Evolutionary conservation across 2,329 filamentous ascomycete species (phyloP), one percentile per base, ranked within the genome.

Genomic region (Blastomyces percursus): DNA sequence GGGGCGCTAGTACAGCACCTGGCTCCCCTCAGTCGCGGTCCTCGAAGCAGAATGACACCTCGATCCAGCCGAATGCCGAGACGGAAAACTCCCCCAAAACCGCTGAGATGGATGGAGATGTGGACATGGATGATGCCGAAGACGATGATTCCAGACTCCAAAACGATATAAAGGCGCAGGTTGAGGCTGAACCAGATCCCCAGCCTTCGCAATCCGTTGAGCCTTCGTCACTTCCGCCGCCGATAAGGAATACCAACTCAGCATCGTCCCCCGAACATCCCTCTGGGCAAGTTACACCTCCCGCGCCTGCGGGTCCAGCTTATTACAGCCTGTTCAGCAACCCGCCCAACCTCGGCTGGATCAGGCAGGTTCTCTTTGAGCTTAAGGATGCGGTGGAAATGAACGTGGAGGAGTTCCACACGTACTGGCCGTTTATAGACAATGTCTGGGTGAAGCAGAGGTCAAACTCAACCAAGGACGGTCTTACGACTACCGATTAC

Each of bases 371-470:
- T 30, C 67, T 80, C 55, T 79, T 79, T 64, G 76, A 78, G 59
- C 72, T 78, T 67, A 76, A 74, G 56, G 76, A 79, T 48, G 74
- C 76, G 7, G 75, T 80, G 59, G 77, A 80, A 68, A 75, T 80
- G 55, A 76, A 74, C 21, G 66, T 76, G 46, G 73, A 75, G 30
- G 78, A 80, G 60, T 80, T 78, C 63, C 76, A 79, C 63, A 74
- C 71, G 19, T 79, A 78, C 65, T 79, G 77, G 74, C 78, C 78
- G 7, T 80, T 78, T 60, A 76, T 80, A 59, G 78, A 80, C 66
- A 80, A 80, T 65, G 75, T 79, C n/a, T 80, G 78, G 78, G 76
- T 79, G 12, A 78, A 78, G 61, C 76, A 79, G 65, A 73, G 77
- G 63, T 73, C 72, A 19, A 74, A 76, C 63, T 69, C 74, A 8